Base-by-base conservation (phyloP, 139 green algal genomes). In the Marvania coccoides region DNA sequence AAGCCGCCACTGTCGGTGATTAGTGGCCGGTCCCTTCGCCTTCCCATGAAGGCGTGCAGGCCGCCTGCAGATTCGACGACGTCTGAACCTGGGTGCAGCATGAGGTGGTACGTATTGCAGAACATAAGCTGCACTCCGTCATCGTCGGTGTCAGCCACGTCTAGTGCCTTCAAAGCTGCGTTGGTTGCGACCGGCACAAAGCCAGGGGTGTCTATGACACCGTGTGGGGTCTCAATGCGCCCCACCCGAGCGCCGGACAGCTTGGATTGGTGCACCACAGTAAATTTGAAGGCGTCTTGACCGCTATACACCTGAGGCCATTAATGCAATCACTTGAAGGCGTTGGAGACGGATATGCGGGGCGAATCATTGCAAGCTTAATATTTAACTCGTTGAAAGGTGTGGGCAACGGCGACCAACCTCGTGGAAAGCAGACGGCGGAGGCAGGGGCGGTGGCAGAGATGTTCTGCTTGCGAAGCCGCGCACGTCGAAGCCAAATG, bases 1-100 rank as follows among this genome's bases (percentile, higher is more conserved):
- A 85, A 85, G 9, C 79, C 79, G 13, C 79, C 79, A 28, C 59
- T 75, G 63, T 85, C 79, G 3, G 76, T 85, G 60, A 85, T 85
- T 1, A 81, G 65, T 31, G 79, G 79, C 39, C 48, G 34, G 23
- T 47, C 26, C 15, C 13, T 9, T n/a, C 69, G 34, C 8, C 79
- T 42, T 39, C 61, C 63, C 46, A 82, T 83, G 35, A 85, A 83
- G 5, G n/a, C 3, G 58, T 85, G 79, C 39, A 85, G 40, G 5
- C 79, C 79, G 1, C 79, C 79, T 0, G 75, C 79, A 0, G 54
- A 37, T 0, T n/a, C 68, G 6, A 85, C 64, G 5, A 65, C 55
- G 3, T 83, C 71, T 7, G 58, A n/a, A 0, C 79, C 79, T 19
- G 79, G 75, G 35, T 81, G 71, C 39, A 85, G 75, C 60, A 83